Conservation (phyloP, 768 basidiomycete genomes). For the Serendipita vermifera region DNA sequence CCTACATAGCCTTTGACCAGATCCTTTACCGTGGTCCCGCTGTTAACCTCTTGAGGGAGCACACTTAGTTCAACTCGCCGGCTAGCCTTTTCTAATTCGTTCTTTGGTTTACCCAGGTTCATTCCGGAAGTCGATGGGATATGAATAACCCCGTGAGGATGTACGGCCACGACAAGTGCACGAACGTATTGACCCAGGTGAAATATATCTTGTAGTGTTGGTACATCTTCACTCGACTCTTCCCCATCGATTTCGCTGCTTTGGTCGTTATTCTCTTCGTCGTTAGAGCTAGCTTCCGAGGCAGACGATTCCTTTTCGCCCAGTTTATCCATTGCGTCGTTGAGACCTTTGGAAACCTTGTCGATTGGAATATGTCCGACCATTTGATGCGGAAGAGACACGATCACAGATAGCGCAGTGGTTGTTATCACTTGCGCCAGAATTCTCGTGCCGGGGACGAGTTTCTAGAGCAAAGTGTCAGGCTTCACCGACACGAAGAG, state of each 20-base stretch:
- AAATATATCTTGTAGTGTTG: constrained; percentile 68
- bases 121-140: constrained; percentile 41
- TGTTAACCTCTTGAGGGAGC: constrained; percentile 72
- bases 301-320: constrained; percentile 30
- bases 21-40: constrained; percentile 65
- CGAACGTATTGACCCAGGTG: constrained; percentile 75
- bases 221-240: constrained; percentile 20
- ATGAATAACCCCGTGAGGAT: constrained; percentile 38
- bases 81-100: constrained; percentile 54
- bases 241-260: constrained; percentile 18
- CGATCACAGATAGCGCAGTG: constrained; percentile 75
- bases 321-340: constrained; percentile 46
- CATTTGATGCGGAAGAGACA: constrained; percentile 93
- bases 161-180: constrained; percentile 56
- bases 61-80: constrained; percentile 76
- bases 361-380: constrained; percentile 91
- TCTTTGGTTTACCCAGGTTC: constrained; percentile 39
- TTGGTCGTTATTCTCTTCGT: constrained; percentile 26
- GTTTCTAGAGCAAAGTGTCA: not conserved
- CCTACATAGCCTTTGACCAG: constrained; percentile 64
- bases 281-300: constrained; percentile 37
- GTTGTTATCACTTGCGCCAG: constrained; percentile 78
- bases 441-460: constrained; percentile 61
- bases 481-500: constrained; percentile 67
- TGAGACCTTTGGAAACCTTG: constrained; percentile 63